Evolutionary conservation across 1,284 basidiomycete genomes (phyloP).

Genomic region (Moniliophthora roreri): DNA sequence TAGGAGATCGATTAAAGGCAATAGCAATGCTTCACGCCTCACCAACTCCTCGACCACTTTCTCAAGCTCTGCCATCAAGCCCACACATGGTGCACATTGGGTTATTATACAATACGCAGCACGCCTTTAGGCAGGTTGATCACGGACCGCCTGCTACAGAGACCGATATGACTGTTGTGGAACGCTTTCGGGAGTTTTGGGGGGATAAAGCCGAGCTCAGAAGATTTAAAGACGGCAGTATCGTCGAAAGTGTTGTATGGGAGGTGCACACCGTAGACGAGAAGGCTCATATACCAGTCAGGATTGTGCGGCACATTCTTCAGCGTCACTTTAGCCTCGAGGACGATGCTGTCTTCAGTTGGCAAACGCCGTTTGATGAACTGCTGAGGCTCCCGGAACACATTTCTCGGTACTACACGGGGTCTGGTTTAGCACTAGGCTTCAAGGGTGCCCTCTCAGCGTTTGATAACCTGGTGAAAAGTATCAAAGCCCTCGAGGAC

Average conservation of each 20-base stretch:
- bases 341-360: slow-evolving; percentile 49
- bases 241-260: slow-evolving; percentile 95
- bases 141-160: slow-evolving; percentile 82
- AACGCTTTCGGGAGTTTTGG: slow-evolving; percentile 86
- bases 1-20: slow-evolving; percentile 68
- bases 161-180: slow-evolving; percentile 46
- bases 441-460: slow-evolving; percentile 80
- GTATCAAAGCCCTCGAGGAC: slow-evolving; percentile 78
- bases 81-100: slow-evolving; percentile 64
- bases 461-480: slow-evolving; percentile 80
- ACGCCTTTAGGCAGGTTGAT: slow-evolving; percentile 84
- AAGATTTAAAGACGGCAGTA: slow-evolving; percentile 96
- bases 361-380: slow-evolving; percentile 66
- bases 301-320: slow-evolving; percentile 78
- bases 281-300: slow-evolving; percentile 74
- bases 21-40: slow-evolving; percentile 57
- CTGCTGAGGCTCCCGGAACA: slow-evolving; percentile 67
- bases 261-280: slow-evolving; percentile 74
- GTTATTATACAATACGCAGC: slow-evolving; percentile 66
- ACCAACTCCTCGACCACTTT: slow-evolving; percentile 43
- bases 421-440: slow-evolving; percentile 50
- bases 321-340: slow-evolving; percentile 71
- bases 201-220: slow-evolving; percentile 90
- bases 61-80: slow-evolving; percentile 50
- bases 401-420: slow-evolving; percentile 50